phyloP scores from a whole-genome alignment of 108 stramenopile species.

The Cyclotella baltica region DNA sequence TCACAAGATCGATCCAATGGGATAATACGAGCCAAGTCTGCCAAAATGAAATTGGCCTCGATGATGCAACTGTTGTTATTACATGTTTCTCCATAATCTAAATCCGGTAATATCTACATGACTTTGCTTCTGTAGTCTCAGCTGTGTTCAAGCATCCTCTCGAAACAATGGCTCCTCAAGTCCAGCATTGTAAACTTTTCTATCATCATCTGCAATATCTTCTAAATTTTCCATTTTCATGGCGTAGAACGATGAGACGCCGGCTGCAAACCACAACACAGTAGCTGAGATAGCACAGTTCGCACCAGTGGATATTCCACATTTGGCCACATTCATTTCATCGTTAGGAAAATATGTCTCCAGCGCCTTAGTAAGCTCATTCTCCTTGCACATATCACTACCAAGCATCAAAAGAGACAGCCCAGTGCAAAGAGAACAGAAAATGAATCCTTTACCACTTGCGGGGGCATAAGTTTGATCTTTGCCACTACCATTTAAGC shows the following conservation, averaged over 20 bases:
- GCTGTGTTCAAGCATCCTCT: too few relatives aligned
- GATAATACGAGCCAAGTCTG: too few relatives aligned
- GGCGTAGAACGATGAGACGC: constrained; percentile 5
- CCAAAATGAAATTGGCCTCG: too few relatives aligned
- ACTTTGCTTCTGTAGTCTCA: too few relatives aligned
- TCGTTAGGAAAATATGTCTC: not conserved
- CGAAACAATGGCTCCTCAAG: not conserved
- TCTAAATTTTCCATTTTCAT: not conserved
- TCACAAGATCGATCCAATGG: too few relatives aligned
- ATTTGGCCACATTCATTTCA: not conserved
- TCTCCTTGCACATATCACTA: constrained; percentile 49
- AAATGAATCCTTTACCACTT: constrained; percentile 10
- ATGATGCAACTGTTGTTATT: too few relatives aligned
- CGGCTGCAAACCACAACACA: constrained; percentile 53
- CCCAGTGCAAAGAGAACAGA: constrained; percentile 47
- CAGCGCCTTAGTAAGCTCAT: constrained; percentile 12
- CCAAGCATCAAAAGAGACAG: constrained; percentile 49
- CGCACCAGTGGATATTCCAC: constrained; percentile 29
- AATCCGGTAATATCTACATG: too few relatives aligned
- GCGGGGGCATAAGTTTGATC: too few relatives aligned
- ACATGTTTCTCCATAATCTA: too few relatives aligned
- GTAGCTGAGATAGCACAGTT: constrained; percentile 50
- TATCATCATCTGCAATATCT: too few relatives aligned
- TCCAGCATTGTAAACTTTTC: too few relatives aligned
- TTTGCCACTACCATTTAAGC: constrained; percentile 6